Conservation (phyloP, 2,329 filamentous ascomycete species). For the Rhynchosporium secalis region DNA sequence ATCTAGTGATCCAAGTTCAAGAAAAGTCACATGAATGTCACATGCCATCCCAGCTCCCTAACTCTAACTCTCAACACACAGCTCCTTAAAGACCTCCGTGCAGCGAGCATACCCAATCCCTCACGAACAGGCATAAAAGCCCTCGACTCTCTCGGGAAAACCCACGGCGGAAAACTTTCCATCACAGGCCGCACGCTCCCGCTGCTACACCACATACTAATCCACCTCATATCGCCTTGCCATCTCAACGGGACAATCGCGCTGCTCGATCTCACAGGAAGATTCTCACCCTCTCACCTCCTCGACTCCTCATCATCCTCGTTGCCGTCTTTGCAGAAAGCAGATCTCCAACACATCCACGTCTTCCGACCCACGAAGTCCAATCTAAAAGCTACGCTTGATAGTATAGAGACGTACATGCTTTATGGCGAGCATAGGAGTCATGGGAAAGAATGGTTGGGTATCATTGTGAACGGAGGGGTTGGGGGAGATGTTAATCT, state of each 20-base stretch:
- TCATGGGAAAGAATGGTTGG: constrained; percentile 35
- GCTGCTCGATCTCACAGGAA: constrained; percentile 55
- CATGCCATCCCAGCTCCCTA: neutral
- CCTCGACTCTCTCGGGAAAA: constrained; percentile 49
- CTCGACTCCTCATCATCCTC: constrained; percentile 50
- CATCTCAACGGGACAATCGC: constrained; percentile 46
- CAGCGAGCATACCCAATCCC: constrained; percentile 11
- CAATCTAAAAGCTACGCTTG: constrained; percentile 31
- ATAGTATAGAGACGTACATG: constrained; percentile 37
- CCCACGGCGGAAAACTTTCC: constrained; percentile 52
- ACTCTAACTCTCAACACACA: constrained; percentile 4
- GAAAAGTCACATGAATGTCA: constrained; percentile 15
- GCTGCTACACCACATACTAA: constrained; percentile 57
- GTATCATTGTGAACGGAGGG: constrained; percentile 35
- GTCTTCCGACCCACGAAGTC: constrained; percentile 29
- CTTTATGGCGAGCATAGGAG: constrained; percentile 34
- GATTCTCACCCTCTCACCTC: constrained; percentile 51
- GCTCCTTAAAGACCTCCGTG: constrained; percentile 20
- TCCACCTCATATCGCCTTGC: constrained; percentile 47
- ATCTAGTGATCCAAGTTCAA: constrained; percentile 6
- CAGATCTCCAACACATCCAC: constrained; percentile 36
- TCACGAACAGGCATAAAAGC: constrained; percentile 41
- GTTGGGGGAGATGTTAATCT: constrained; percentile 25
- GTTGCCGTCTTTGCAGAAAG: constrained; percentile 18
- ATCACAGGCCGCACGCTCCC: constrained; percentile 55